Evolutionary conservation across 306 rosid genomes (phyloP), one percentile per base, ranked within the genome.

Genomic region (barrel medic (Medicago truncatula)): DNA sequence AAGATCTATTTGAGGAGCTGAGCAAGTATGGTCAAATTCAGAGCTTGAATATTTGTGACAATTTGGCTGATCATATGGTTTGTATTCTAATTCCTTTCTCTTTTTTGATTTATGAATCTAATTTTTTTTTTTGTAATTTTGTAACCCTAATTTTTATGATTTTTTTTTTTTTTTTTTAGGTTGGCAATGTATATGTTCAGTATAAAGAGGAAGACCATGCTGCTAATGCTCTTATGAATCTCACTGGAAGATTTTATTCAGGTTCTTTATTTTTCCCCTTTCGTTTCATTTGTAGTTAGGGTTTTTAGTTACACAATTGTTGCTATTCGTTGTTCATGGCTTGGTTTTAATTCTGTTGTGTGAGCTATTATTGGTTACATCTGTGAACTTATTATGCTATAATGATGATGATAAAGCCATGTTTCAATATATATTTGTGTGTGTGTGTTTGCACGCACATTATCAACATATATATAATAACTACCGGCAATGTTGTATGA

Each of bases 41-140:
- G 86, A 96, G 99, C 86, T 83, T 96, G 85, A 96, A 96, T 75
- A 96, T 96, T 62, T 96, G 99, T 63, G 99, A 96, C 59, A 96
- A 96, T 78, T 82, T 96, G 80, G 99, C 99, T 9, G 99, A 96
- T 78, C 99, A 96, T 79, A 96, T 96, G 99, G 99, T 95, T 58
- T n/a, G 0, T 58, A 0, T 2, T 16, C 18, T 39, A 11, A 6
- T 46, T 36, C 15, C 5, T 8, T 16, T 11, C 15, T 41, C 7
- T 34, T 2, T 16, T 8, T 7, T 5, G 3, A 5, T n/a, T 17
- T 28, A 0, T 9, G 2, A 15, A 0, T 31, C 0, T 23, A n/a
- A n/a, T n/a, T n/a, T n/a, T n/a, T n/a, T 3, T 34, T 54, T 31
- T 1, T 9, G 11, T 23, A 0, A 25, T 23, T 31, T 46, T 0